Base-by-base conservation (phyloP, 371 early-diverging fungal genomes). In the Fennellomyces sp. region DNA sequence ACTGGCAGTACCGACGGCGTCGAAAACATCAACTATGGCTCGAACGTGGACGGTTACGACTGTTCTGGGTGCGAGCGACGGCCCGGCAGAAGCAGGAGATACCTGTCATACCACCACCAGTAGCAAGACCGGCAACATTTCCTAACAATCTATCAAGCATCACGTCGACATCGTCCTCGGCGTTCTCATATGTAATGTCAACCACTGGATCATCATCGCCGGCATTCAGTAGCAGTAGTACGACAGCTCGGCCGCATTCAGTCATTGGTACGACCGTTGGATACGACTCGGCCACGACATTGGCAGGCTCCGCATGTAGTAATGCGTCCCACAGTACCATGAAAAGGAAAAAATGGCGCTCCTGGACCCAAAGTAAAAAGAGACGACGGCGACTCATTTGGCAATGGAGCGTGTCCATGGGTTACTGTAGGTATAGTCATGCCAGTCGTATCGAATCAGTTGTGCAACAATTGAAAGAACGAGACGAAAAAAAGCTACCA, bases 331-430 rank as follows among this genome's bases (percentile, higher is more conserved):
- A 6, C 25, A 13, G 45, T 15, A 42, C 25, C 45, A 42, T 17
- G 6, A 42, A 42, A 33, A 33, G 6, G 35, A 45, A 21, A 12
- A 45, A 45, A 21, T 45, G 45, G 45, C 10, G 36, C 23, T 49
- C 48, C 26, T 35, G 58, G 58, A 49, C 29, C 48, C 31, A 35
- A 12, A 48, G 55, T 29, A 42, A 61, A 38, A 29, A 47, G 25
- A 58, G 47, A 41, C 58, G 67, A 21, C 62, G 56, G 42, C 54
- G 49, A 15, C 38, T 68, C 42, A 55, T 63, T 12, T 68, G 68
- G 68, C 63, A 68, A 52, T 68, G 68, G 68, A 68, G 68, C 19
- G 63, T 68, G 10, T 59, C 68, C 13, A 68, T 68, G 68, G 68
- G 68, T 0, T 63, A 63, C 28, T 68, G 68, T 33, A 55, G 41